These are phyloP conservation scores for Cryphonectria carpinicola DNA, from an alignment of 2,329 filamentous ascomycete species.

Conservation along the genomic window DNA sequence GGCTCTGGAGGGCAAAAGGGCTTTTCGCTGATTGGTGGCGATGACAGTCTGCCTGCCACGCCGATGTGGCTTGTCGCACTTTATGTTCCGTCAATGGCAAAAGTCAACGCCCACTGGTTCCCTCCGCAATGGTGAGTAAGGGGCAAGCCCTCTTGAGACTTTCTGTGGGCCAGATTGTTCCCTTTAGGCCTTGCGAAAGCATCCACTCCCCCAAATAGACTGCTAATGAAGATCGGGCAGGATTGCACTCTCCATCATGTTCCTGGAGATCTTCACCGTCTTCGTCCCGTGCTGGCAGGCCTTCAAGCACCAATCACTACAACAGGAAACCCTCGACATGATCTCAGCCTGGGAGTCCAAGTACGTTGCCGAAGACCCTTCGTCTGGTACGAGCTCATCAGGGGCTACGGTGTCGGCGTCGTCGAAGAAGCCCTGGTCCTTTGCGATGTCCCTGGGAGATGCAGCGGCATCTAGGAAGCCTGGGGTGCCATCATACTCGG, in stretches of 20 bases:
- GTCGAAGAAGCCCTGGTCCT: slow-evolving; percentile 38
- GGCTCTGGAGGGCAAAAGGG: slow-evolving; percentile 2
- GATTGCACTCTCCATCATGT: slow-evolving; percentile 63
- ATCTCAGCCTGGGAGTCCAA: slow-evolving; percentile 54
- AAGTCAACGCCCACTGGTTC: slow-evolving; percentile 58
- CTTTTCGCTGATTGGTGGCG: slow-evolving; percentile 8
- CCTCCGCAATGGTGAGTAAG: slow-evolving; percentile 64
- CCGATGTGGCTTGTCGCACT: slow-evolving; percentile 70
- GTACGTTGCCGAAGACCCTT: slow-evolving; percentile 35
- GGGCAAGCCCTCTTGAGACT: slow-evolving; percentile 6
- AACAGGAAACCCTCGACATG: slow-evolving; percentile 52
- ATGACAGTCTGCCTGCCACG: slow-evolving; percentile 60
- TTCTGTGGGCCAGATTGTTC: background rate
- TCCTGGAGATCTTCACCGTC: slow-evolving; percentile 67
- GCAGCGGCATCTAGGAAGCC: slow-evolving; percentile 34
- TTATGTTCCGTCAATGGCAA: slow-evolving; percentile 53
- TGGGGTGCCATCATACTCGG: slow-evolving; percentile 31
- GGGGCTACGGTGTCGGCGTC: slow-evolving; percentile 39
- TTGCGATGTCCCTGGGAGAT: slow-evolving; percentile 34
- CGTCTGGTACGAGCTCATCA: slow-evolving; percentile 32
- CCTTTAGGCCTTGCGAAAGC: background rate
- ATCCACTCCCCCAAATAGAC: slow-evolving; percentile 32
- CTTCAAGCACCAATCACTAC: slow-evolving; percentile 47
- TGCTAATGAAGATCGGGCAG: slow-evolving; percentile 34
- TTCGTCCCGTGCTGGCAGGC: slow-evolving; percentile 66